A percentile compares a stretch with the other conserved stretches of the same genome.
These are phyloP conservation scores for Brassica nigra DNA, from an alignment of 345 rosid genomes.

Conservation along the genomic window DNA sequence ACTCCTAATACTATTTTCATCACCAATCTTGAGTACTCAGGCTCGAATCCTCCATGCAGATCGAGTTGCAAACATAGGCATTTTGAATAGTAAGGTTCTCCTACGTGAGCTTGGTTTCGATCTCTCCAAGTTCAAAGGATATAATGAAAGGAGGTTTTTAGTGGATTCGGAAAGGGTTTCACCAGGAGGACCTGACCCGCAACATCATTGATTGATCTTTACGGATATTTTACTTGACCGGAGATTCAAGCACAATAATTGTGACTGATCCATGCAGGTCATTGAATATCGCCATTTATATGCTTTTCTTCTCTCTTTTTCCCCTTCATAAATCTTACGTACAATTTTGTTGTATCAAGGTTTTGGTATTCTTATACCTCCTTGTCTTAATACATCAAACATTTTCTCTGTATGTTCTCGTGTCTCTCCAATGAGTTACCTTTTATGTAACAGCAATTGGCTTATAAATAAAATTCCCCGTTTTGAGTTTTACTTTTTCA, in stretches of 20 bases:
- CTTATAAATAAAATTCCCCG: constrained; percentile 1
- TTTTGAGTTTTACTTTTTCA: constrained; percentile 16
- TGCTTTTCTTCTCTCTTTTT: constrained; percentile 13
- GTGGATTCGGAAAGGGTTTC: constrained; percentile 42
- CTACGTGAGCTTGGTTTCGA: constrained; percentile 40
- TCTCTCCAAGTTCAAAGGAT: constrained; percentile 37
- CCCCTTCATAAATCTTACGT: not conserved
- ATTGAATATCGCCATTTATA: constrained; percentile 7
- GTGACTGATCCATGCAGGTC: constrained; percentile 28
- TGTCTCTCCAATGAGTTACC: constrained; percentile 36
- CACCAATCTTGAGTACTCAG: constrained; percentile 13
- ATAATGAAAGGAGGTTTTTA: constrained; percentile 21
- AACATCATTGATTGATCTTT: constrained; percentile 31
- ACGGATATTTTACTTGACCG: not conserved
- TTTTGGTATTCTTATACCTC: constrained; percentile 29
- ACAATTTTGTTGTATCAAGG: constrained; percentile 37
- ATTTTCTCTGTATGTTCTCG: constrained; percentile 6
- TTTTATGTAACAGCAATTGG: constrained; percentile 34
- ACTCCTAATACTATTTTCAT: constrained; percentile 34
- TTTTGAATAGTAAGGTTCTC: constrained; percentile 29
- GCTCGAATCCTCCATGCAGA: constrained; percentile 38
- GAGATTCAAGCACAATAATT: constrained; percentile 23
- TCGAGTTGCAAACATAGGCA: not conserved
- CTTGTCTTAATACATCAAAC: constrained; percentile 14
- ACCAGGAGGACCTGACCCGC: constrained; percentile 43